phyloP scores from a whole-genome alignment of 1,284 basidiomycete species.

The Leccinum insigne region DNA sequence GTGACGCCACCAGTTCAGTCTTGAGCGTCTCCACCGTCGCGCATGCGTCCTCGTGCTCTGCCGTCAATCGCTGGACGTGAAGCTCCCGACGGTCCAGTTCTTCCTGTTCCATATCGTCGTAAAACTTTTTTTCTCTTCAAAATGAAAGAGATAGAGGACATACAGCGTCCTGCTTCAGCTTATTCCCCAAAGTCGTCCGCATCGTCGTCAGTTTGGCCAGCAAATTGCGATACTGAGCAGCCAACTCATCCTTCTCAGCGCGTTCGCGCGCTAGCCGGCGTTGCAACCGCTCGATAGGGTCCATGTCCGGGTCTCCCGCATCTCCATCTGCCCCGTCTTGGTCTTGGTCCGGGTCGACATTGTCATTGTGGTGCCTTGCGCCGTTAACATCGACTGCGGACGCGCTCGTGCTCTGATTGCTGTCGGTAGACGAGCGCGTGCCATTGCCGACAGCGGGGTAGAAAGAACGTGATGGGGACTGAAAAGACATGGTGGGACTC shows the following conservation, averaged over 20 bases:
- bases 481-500: slow-evolving; percentile 17
- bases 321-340: slow-evolving; percentile 9
- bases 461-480: slow-evolving; percentile 21
- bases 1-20: slow-evolving; percentile 72
- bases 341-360: slow-evolving; percentile 5
- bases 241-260: slow-evolving; percentile 85
- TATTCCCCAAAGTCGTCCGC: slow-evolving; percentile 92
- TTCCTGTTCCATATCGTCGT: slow-evolving; percentile 58
- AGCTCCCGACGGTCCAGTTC: slow-evolving; percentile 92
- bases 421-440: slow-evolving; percentile 29
- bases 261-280: slow-evolving; percentile 58
- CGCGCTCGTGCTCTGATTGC: slow-evolving; percentile 20
- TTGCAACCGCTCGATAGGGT: slow-evolving; percentile 55
- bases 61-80: slow-evolving; percentile 72
- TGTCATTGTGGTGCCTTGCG: slow-evolving; percentile 16
- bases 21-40: slow-evolving; percentile 75
- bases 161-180: slow-evolving; percentile 96
- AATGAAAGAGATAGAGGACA: slow-evolving; percentile 34
- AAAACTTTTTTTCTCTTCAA: background rate
- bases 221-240: slow-evolving; percentile 84
- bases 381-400: slow-evolving; percentile 12
- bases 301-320: slow-evolving; percentile 22
- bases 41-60: slow-evolving; percentile 74
- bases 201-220: slow-evolving; percentile 91
- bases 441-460: slow-evolving; percentile 23